Conservation (phyloP, 495 filamentous ascomycete genomes). For the Coniosporium apollinis region DNA sequence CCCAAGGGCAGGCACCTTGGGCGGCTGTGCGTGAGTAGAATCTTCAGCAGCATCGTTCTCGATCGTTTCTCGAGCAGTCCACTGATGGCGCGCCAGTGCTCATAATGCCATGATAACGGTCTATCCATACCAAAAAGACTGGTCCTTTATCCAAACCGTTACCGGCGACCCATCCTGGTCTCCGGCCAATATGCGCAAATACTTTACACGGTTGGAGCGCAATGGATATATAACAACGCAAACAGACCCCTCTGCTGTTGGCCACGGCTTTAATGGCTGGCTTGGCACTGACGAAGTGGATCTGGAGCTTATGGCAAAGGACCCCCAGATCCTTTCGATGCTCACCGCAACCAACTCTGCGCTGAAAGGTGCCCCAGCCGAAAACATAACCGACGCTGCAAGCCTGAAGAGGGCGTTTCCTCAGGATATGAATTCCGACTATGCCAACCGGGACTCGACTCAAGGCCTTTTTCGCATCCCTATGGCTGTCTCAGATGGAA, state of each 20-base stretch:
- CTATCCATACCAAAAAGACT: slow-evolving; percentile 28
- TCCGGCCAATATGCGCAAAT: slow-evolving; percentile 30
- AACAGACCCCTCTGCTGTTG: background rate
- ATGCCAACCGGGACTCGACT: background rate
- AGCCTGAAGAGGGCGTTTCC: background rate
- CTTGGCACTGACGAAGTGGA: background rate
- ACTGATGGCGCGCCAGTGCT: too few relatives aligned
- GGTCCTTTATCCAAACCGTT: slow-evolving; percentile 26
- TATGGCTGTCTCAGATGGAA: background rate
- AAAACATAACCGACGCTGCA: background rate
- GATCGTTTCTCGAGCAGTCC: too few relatives aligned
- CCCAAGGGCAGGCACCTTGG: slow-evolving; percentile 30
- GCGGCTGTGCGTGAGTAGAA: slow-evolving; percentile 36
- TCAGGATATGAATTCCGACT: background rate
- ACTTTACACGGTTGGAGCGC: slow-evolving; percentile 34
- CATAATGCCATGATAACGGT: slow-evolving; percentile 33
- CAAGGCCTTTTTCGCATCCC: background rate
- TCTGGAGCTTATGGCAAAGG: background rate
- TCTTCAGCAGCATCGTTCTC: too few relatives aligned
- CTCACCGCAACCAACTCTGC: background rate
- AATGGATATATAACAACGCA: slow-evolving; percentile 32
- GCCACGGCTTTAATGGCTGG: background rate
- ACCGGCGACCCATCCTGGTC: slow-evolving; percentile 34
- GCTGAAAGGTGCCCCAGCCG: background rate
- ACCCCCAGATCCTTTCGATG: background rate